Evolutionary conservation across 2,329 filamentous ascomycete genomes (phyloP).

Genomic region (Volutella citrinella): DNA sequence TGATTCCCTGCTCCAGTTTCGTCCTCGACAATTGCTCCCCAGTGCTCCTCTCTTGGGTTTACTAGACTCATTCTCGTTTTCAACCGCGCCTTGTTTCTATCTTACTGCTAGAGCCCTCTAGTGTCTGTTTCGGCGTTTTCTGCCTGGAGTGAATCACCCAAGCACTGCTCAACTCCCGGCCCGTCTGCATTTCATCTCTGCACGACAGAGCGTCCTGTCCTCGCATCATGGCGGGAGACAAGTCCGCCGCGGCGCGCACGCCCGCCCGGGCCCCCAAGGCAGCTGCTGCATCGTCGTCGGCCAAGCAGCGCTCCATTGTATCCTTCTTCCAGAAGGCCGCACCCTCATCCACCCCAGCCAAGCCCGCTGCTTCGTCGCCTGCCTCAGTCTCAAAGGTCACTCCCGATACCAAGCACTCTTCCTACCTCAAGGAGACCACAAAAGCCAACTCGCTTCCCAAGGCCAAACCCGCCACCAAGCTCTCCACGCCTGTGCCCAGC

Average conservation of each 20-base stretch:
- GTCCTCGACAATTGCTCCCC: too few relatives aligned
- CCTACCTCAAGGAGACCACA: constrained; percentile 40
- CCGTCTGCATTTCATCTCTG: too few relatives aligned
- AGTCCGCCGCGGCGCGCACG: constrained; percentile 28
- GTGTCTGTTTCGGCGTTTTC: too few relatives aligned
- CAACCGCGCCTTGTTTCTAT: too few relatives aligned
- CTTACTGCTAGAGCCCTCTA: too few relatives aligned
- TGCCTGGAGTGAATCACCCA: too few relatives aligned
- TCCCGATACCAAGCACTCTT: constrained; percentile 28
- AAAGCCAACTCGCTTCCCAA: constrained; percentile 41
- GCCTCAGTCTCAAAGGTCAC: constrained; percentile 30
- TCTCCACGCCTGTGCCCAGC: constrained; percentile 72
- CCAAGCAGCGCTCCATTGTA: constrained; percentile 42
- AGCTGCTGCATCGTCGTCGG: constrained; percentile 27
- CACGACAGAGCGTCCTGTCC: too few relatives aligned
- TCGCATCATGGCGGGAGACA: constrained; percentile 29
- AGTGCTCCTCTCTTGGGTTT: too few relatives aligned
- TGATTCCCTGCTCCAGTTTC: too few relatives aligned
- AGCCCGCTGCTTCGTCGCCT: constrained; percentile 31
- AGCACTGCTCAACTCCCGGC: too few relatives aligned
- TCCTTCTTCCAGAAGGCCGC: constrained; percentile 45
- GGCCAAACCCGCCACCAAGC: constrained; percentile 39
- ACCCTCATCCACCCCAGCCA: constrained; percentile 28
- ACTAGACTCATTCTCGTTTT: too few relatives aligned
- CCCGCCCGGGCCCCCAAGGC: constrained; percentile 32